Evolutionary conservation across 2,329 filamentous ascomycete genomes (phyloP), one percentile per base, ranked within the genome.

Genomic region (Neofusicoccum laricinum): DNA sequence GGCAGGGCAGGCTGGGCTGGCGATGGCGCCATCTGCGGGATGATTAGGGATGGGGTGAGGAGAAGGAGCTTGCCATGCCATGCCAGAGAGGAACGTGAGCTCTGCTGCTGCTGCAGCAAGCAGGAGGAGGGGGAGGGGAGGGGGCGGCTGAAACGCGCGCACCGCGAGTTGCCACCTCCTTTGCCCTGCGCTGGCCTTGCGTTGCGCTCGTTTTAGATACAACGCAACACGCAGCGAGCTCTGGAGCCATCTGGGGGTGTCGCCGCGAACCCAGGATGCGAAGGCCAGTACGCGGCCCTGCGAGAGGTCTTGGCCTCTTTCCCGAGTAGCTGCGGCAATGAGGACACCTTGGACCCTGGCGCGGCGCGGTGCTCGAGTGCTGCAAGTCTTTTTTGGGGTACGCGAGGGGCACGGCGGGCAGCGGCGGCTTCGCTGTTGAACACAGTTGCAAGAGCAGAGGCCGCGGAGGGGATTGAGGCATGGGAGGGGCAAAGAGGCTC

Each of bases 141-240:
- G n/a, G 5, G 19, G 30, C n/a, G 32, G 48, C n/a, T 34, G 48
- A 32, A 34, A 36, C 30, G 55, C 32, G 51, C 36, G 55, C 41
- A 21, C n/a, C 40, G 55, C 55, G 55, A 14, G 41, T 14, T 46
- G 55, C n/a, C n/a, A 19, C 40, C 30, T 45, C 55, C 55, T 25
- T 30, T 58, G 7, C 38, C 15, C 15, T 43, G 12, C 40, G 40
- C 15, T 43, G 40, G 40, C 40, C 40, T n/a, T 43, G 40, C 40
- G 40, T 57, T 36, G 15, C n/a, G 50, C 53, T 58, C 38, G 53
- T 58, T 58, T 58, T 58, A 45, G 53, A 45, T 58, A 58, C 53
- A 45, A 8, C 17, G 32, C 32, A n/a, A 36, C 3, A 2, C 10
- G 11, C 19, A 49, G 25, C 10, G 46, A 11, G n/a, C 19, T 12